phyloP scores from a whole-genome alignment of 768 basidiomycete genomes.

The Rhodotorula diobovata region DNA sequence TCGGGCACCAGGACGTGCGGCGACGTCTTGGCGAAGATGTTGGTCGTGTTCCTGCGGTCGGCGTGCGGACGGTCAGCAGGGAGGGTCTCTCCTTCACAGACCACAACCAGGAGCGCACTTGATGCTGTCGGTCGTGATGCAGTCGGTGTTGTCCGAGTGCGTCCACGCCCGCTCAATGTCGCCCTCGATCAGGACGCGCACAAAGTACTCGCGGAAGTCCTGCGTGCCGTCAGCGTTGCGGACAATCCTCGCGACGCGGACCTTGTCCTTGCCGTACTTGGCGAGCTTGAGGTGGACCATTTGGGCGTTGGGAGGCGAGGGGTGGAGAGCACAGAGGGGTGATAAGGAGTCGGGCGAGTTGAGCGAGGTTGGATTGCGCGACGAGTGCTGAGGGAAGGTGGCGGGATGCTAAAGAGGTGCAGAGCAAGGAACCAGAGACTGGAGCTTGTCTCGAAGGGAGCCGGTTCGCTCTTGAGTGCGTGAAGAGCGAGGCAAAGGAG shows the following conservation, averaged over 20 bases:
- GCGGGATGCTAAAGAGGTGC: background rate
- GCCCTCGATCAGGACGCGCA: constrained; percentile 74
- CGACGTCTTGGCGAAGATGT: constrained; percentile 66
- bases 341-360: background rate
- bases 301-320: no score
- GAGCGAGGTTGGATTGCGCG: no score
- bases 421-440: background rate
- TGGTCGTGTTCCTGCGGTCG: constrained; percentile 22
- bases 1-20: constrained; percentile 79
- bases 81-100: constrained; percentile 52
- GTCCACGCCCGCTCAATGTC: constrained; percentile 56
- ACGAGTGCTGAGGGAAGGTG: no score
- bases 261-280: constrained; percentile 73
- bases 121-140: constrained; percentile 86
- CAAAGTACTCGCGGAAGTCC: constrained; percentile 77
- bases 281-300: constrained; percentile 30
- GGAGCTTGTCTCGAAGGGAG: no score
- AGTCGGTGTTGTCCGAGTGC: constrained; percentile 75
- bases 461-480: no score
- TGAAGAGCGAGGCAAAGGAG: no score
- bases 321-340: background rate
- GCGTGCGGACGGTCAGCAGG: background rate
- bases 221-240: constrained; percentile 54
- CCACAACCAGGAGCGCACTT: constrained; percentile 38
- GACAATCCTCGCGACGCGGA: constrained; percentile 80